Percentiles rank a stretch among this genome's conserved stretches.
phyloP scores from a whole-genome alignment of 2,329 filamentous ascomycete species.

The Aspergillus puulaauensis region DNA sequence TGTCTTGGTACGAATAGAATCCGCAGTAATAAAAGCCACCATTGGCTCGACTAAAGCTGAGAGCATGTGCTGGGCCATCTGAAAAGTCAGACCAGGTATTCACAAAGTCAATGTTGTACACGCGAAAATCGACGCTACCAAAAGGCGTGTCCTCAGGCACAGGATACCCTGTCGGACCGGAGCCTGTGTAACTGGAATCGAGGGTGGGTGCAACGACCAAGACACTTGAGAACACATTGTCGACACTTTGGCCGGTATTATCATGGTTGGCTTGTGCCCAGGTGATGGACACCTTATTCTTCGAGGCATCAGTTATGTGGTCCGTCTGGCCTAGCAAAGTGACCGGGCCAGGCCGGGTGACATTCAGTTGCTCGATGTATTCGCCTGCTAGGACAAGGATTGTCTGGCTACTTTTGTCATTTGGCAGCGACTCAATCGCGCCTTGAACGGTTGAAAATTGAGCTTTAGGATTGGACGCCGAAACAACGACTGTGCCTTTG shows the following conservation, averaged over 20 bases:
- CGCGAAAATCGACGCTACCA: slow-evolving; percentile 62
- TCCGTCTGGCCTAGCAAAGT: slow-evolving; percentile 61
- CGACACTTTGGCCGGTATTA: slow-evolving; percentile 38
- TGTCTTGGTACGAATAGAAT: slow-evolving; percentile 69
- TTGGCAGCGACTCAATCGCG: slow-evolving; percentile 48
- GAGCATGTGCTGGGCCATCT: slow-evolving; percentile 59
- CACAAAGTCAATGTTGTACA: slow-evolving; percentile 66
- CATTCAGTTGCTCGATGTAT: slow-evolving; percentile 65
- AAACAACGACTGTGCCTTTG: slow-evolving; percentile 29
- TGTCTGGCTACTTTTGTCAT: slow-evolving; percentile 47
- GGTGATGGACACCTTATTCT: slow-evolving; percentile 57
- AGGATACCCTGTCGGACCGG: slow-evolving; percentile 61
- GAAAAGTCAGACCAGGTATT: slow-evolving; percentile 58
- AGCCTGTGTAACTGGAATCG: slow-evolving; percentile 61
- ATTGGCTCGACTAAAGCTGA: slow-evolving; percentile 63
- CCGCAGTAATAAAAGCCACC: slow-evolving; percentile 66
- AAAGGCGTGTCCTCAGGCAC: slow-evolving; percentile 63
- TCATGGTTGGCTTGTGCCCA: slow-evolving; percentile 58
- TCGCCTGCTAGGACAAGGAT: slow-evolving; percentile 62
- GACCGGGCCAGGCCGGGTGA: slow-evolving; percentile 61
- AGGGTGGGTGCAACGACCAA: slow-evolving; percentile 64
- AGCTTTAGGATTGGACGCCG: slow-evolving; percentile 19
- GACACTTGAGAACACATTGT: slow-evolving; percentile 64
- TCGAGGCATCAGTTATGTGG: slow-evolving; percentile 46
- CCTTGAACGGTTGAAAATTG: slow-evolving; percentile 46